Conservation (phyloP, 163 green algal species). For the Scenedesmus sp. region DNA sequence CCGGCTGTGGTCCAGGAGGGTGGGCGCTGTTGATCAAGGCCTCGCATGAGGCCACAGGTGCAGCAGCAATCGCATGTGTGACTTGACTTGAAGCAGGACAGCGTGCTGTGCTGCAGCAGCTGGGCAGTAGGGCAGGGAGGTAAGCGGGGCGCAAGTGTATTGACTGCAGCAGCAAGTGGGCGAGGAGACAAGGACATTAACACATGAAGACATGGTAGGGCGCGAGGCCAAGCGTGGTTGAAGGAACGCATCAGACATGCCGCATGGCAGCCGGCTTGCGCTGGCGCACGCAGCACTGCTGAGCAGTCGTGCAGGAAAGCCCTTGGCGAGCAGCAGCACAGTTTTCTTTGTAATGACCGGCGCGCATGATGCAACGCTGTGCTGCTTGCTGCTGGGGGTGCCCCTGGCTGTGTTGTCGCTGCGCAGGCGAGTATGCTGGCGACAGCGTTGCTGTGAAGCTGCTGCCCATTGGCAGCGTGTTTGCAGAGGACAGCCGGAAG, state of each 20-base stretch:
- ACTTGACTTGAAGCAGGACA: no score
- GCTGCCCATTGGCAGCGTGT: slow-evolving; percentile 52
- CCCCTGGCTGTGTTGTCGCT: neutral
- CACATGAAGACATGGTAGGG: no score
- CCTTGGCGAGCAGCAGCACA: neutral
- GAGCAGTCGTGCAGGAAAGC: neutral
- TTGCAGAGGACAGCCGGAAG: slow-evolving; percentile 54
- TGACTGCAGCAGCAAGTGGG: neutral
- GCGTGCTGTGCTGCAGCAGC: neutral
- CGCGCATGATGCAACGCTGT: neutral
- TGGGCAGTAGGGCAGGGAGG: neutral
- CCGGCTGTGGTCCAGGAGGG: no score
- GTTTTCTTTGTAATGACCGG: neutral
- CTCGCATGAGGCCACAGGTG: no score
- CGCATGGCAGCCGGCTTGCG: no score
- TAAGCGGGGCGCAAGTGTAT: neutral
- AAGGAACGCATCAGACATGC: no score
- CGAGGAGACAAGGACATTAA: no score
- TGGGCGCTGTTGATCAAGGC: no score
- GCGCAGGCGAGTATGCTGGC: slow-evolving; percentile 51
- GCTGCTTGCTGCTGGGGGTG: neutral
- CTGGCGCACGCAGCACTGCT: neutral
- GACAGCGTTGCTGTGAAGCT: slow-evolving; percentile 57
- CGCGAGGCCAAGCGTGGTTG: no score
- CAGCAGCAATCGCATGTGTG: no score